phyloP scores from a whole-genome alignment of 768 basidiomycete species.

The Tulasnella calospora region DNA sequence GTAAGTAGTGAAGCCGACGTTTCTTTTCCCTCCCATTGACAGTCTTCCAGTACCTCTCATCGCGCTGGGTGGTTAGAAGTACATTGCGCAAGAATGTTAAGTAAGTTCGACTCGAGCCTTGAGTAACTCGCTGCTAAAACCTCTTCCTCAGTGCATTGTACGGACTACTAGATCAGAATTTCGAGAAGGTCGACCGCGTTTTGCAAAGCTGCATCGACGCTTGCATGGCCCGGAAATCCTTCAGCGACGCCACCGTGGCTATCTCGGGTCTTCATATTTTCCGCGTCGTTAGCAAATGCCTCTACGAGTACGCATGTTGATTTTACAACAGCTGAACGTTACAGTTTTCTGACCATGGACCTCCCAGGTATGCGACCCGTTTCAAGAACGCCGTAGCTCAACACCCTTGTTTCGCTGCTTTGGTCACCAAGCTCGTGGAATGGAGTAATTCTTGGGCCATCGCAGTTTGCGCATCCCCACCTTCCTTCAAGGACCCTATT shows the following conservation, averaged over 20 bases:
- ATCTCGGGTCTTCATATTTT: constrained; percentile 48
- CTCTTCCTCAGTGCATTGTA: neutral
- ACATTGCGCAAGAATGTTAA: neutral
- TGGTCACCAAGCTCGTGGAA: constrained; percentile 43
- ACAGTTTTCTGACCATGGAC: too few relatives aligned
- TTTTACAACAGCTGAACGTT: neutral
- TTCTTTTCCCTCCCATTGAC: constrained; percentile 7
- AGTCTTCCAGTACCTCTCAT: constrained; percentile 50
- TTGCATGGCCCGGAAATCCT: neutral
- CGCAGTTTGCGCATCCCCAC: constrained; percentile 39
- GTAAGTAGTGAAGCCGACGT: constrained; percentile 34
- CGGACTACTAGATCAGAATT: neutral
- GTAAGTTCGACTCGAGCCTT: neutral
- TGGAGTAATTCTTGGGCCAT: constrained; percentile 51
- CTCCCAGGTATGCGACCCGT: constrained; percentile 49
- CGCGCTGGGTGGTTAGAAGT: neutral
- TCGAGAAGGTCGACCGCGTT: neutral
- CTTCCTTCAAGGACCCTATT: constrained; percentile 46
- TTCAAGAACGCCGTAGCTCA: constrained; percentile 53
- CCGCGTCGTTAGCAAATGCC: constrained; percentile 45
- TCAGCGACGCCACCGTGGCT: neutral
- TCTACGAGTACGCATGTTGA: constrained; percentile 47
- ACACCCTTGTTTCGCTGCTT: constrained; percentile 43
- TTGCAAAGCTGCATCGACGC: neutral
- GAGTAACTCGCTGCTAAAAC: neutral